Base-by-base conservation (phyloP, 2,329 filamentous ascomycete genomes). In the Dothideomycetidae sp. region DNA sequence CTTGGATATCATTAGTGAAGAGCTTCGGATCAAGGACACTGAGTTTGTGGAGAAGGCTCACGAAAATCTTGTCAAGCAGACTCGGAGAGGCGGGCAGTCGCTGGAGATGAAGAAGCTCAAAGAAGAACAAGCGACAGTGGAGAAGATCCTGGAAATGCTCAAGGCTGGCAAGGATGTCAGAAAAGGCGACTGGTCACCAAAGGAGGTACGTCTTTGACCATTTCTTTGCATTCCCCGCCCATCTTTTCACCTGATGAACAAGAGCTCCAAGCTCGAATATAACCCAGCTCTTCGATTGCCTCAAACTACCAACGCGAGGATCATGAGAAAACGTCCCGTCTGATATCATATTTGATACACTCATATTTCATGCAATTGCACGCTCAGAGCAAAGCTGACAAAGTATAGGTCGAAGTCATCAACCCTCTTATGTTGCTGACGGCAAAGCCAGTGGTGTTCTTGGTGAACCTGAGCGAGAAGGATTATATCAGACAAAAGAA, bases 201-300 rank as follows among this genome's bases (percentile, higher is more conserved):
- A 96, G 67, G 90, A 98, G 82, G 90, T 96, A 81, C 63, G 79
- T 61, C 40, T 43, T 48, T 43, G 41, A 33, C 19, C 40, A 41
- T 44, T 46, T 52, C 48, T 45, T 46, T 33, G 42, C 29, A 38
- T 49, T 46, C 44, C 33, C 21, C 39, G 46, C 14, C 31, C 21
- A 49, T 51, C 46, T 45, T 50, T 52, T 75, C 66, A 59, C 53
- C 78, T 93, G 90, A 96, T 96, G 90, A 96, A 78, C 80, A 93
- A 93, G 80, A 90, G 85, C 83, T 77, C 72, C 68, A 68, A 72
- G 82, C 81, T 81, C 36, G 29, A 37, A 85, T 71, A 86, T n/a
- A 93, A 83, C 90, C 90, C 90, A 98, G 90, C 90, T 98, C 90
- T 81, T 93, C 79, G 88, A 96, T 78, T 75, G 72, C 74, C 80